phyloP scores from a whole-genome alignment of 768 basidiomycete genomes.

The Psilocybe tampanensis region DNA sequence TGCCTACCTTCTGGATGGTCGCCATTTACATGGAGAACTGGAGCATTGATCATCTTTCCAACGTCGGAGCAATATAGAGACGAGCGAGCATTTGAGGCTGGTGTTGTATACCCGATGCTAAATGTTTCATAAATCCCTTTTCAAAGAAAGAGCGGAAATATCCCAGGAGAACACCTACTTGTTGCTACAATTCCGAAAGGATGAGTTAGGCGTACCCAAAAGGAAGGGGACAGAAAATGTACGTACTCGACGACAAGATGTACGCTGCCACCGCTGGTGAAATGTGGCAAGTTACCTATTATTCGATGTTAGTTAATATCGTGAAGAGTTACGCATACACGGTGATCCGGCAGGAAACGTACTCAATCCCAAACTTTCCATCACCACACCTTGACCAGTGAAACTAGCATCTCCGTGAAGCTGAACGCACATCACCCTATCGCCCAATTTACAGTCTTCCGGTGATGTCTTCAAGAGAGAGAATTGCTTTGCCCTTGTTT shows the following conservation, averaged over 20 bases:
- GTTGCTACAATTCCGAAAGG: constrained; percentile 42
- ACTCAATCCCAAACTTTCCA: constrained; percentile 87
- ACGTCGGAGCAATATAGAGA: constrained; percentile 87
- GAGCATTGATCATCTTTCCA: constrained; percentile 89
- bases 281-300: constrained; percentile 85
- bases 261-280: constrained; percentile 86
- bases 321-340: no score
- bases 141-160: not conserved
- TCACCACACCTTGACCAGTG: constrained; percentile 87
- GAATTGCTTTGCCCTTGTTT: constrained; percentile 90
- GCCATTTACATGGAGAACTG: constrained; percentile 89
- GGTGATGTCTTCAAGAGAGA: constrained; percentile 70
- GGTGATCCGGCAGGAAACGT: constrained; percentile 34
- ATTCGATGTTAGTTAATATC: not conserved
- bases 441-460: constrained; percentile 55
- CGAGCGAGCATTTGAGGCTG: constrained; percentile 80
- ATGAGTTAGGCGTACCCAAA: not conserved
- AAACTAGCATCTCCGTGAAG: constrained; percentile 93
- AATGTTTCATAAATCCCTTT: not conserved
- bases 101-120: constrained; percentile 93
- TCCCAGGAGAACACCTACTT: constrained; percentile 57
- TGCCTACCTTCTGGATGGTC: constrained; percentile 82
- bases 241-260: constrained; percentile 88
- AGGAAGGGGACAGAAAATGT: not conserved
- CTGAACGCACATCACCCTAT: constrained; percentile 85